phyloP scores from a whole-genome alignment of 202 grass and related monocot species.

The Eragrostis tef region DNA sequence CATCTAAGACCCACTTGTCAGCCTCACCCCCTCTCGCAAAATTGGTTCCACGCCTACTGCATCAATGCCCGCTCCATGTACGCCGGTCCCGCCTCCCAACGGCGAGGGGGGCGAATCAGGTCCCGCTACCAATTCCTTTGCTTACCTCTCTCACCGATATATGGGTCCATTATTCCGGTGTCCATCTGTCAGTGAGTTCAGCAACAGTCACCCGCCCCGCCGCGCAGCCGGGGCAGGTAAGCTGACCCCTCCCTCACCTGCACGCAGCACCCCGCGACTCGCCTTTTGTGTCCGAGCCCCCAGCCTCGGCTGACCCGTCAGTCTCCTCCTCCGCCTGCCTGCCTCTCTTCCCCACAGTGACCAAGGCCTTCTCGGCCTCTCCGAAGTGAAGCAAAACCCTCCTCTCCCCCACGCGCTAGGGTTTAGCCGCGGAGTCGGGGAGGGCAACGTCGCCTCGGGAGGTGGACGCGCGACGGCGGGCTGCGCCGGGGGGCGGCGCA shows the following conservation, averaged over 20 bases:
- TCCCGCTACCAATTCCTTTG: too few species aligned
- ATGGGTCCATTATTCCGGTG: background rate
- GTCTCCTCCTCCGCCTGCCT: background rate
- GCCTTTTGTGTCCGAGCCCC: background rate
- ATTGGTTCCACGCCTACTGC: background rate
- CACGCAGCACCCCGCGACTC: background rate
- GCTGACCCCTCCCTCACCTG: slow-evolving; percentile 21
- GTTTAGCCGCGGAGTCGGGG: slow-evolving; percentile 32
- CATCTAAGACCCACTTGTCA: too few species aligned
- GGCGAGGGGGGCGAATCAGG: background rate
- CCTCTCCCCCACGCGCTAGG: background rate
- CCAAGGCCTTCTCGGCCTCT: slow-evolving; percentile 22
- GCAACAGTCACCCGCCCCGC: too few species aligned
- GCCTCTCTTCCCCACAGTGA: background rate
- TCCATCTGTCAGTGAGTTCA: background rate
- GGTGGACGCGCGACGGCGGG: background rate
- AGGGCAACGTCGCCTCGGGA: background rate
- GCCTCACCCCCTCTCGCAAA: background rate
- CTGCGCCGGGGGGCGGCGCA: background rate
- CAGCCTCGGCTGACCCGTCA: slow-evolving; percentile 32
- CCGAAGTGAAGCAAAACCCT: slow-evolving; percentile 23
- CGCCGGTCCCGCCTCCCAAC: slow-evolving; percentile 11
- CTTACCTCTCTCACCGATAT: too few species aligned
- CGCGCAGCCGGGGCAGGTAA: background rate
- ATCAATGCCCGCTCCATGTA: background rate